Evolutionary conservation across 352 stramenopile genomes (phyloP).

Genomic region (Globisporangium megalacanthum): DNA sequence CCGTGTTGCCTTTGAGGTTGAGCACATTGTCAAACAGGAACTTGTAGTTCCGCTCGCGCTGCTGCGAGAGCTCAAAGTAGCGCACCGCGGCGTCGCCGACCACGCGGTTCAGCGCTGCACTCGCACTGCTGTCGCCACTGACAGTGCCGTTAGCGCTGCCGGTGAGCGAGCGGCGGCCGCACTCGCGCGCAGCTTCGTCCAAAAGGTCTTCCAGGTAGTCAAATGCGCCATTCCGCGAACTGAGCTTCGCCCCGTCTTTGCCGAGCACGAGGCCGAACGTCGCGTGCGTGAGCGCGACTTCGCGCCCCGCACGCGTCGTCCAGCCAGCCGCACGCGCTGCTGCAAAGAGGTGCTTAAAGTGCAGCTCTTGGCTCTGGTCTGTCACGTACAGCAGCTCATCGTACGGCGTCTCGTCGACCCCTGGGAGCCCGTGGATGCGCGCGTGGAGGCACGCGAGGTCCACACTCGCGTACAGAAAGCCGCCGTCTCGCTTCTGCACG

Average conservation of each 20-base stretch:
- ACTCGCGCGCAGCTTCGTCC: slow-evolving; percentile 56
- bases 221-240: slow-evolving; percentile 75
- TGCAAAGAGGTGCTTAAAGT: slow-evolving; percentile 78
- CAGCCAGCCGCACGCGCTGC: slow-evolving; percentile 49
- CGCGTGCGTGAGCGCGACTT: slow-evolving; percentile 60
- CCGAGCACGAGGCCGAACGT: slow-evolving; percentile 79
- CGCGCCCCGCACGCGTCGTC: slow-evolving; percentile 20
- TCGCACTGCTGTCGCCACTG: no score
- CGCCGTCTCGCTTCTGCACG: slow-evolving; percentile 77
- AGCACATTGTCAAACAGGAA: slow-evolving; percentile 80
- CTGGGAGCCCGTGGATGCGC: slow-evolving; percentile 64
- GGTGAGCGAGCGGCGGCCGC: slow-evolving; percentile 48
- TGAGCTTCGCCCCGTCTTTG: slow-evolving; percentile 73
- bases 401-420: slow-evolving; percentile 58
- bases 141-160: slow-evolving; percentile 22
- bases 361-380: slow-evolving; percentile 69
- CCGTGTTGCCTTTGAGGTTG: slow-evolving; percentile 79
- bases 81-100: slow-evolving; percentile 73
- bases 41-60: slow-evolving; percentile 84
- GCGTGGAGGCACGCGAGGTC: slow-evolving; percentile 70
- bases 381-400: slow-evolving; percentile 82
- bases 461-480: slow-evolving; percentile 75
- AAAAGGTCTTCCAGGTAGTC: slow-evolving; percentile 75
- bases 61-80: slow-evolving; percentile 82
- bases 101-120: slow-evolving; percentile 31